Evolutionary conservation across 306 rosid genomes (phyloP).

Genomic region (Dalbergia cochinchinensis): DNA sequence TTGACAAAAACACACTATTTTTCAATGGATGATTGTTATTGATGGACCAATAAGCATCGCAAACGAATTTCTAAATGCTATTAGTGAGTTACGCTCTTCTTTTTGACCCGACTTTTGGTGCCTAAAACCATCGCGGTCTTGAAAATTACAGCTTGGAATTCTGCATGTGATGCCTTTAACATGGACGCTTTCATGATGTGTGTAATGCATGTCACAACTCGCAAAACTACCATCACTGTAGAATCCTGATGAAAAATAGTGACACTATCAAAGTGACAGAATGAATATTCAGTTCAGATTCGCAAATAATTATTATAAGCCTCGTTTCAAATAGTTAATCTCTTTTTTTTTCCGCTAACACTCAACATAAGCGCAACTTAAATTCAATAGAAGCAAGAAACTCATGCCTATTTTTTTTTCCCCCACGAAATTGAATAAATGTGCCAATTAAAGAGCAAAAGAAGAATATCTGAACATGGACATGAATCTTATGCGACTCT

Average conservation of each 20-base stretch:
- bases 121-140: slow-evolving; percentile 16
- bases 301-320: background rate
- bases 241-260: background rate
- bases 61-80: slow-evolving; percentile 23
- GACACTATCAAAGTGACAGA: background rate
- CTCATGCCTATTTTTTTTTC: background rate
- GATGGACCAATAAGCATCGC: slow-evolving; percentile 18
- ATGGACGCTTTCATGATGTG: background rate
- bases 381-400: background rate
- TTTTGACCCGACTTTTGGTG: slow-evolving; percentile 50
- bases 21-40: slow-evolving; percentile 1
- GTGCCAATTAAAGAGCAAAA: background rate
- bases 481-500: background rate
- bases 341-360: background rate
- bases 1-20: slow-evolving; percentile 4
- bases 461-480: background rate
- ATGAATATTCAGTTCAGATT: background rate
- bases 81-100: slow-evolving; percentile 17
- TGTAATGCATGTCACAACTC: slow-evolving; percentile 8
- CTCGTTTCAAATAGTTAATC: background rate
- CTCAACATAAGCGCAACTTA: background rate
- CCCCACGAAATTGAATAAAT: background rate
- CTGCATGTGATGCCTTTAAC: background rate
- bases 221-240: background rate
- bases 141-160: slow-evolving; percentile 1